These are phyloP conservation scores for Phytopythium mirpurense DNA, from an alignment of 352 stramenopile species.

Conservation along the genomic window DNA sequence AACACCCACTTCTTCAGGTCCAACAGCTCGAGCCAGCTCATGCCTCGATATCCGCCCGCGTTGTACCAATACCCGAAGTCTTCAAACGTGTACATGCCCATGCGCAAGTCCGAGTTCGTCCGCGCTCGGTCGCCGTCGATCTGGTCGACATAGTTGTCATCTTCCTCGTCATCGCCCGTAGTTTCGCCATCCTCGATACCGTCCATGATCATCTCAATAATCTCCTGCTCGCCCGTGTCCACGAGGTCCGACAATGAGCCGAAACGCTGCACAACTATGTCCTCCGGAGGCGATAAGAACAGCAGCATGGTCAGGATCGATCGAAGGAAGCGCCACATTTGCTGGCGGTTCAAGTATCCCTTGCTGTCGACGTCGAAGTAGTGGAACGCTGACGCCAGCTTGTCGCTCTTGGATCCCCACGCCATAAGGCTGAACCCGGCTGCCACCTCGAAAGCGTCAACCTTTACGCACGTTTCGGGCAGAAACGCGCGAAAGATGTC, in stretches of 20 bases:
- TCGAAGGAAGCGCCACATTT: conserved; percentile 81
- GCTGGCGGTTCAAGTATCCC: conserved; percentile 67
- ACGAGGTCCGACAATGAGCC: conserved; percentile 68
- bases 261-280: conserved; percentile 48
- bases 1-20: conserved; percentile 85
- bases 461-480: conserved; percentile 48
- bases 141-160: conserved; percentile 26
- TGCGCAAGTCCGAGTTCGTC: conserved; percentile 41
- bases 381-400: conserved; percentile 75
- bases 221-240: conserved; percentile 71
- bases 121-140: conserved; percentile 32
- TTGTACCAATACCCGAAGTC: conserved; percentile 87
- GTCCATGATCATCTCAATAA: conserved; percentile 75
- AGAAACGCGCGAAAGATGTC: conserved; percentile 72
- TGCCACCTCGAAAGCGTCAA: conserved; percentile 82
- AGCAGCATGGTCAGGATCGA: conserved; percentile 74
- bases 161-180: conserved; percentile 11
- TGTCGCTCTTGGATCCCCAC: conserved; percentile 85
- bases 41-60: conserved; percentile 57
- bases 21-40: conserved; percentile 85
- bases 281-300: conserved; percentile 57
- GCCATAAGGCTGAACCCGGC: conserved; percentile 78
- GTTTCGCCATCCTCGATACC: conserved; percentile 23
- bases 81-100: conserved; percentile 74
- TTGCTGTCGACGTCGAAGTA: conserved; percentile 85